phyloP scores from a whole-genome alignment of 2,329 filamentous ascomycete genomes.

The Pseudogymnoascus pannorum region DNA sequence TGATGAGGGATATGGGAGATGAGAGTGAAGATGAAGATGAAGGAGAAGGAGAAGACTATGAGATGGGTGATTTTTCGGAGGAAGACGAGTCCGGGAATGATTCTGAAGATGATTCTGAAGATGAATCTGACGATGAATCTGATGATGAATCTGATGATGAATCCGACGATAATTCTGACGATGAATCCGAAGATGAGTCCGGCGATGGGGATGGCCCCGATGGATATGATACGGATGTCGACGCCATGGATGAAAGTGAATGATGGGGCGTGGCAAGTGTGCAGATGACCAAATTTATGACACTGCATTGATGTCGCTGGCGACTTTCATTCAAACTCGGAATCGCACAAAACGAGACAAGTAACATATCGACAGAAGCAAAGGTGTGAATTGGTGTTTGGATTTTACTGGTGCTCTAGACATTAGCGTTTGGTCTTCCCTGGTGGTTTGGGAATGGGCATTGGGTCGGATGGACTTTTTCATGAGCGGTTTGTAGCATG shows the following conservation, averaged over 20 bases:
- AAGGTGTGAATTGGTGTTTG: neutral
- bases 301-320: neutral
- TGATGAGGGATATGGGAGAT: neutral
- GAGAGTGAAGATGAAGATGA: neutral
- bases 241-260: neutral
- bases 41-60: neutral
- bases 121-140: neutral
- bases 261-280: too few species aligned
- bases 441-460: neutral
- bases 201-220: neutral
- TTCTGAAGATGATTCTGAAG: neutral
- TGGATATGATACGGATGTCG: neutral
- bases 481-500: neutral
- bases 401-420: too few species aligned
- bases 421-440: neutral
- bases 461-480: neutral
- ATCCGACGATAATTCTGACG: neutral
- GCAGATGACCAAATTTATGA: neutral
- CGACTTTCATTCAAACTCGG: neutral
- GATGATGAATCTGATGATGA: neutral
- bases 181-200: neutral
- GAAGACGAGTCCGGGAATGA: neutral
- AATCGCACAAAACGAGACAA: neutral
- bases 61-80: neutral
- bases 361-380: neutral